These are phyloP conservation scores for Chaetomium globosum DNA, from an alignment of 2,329 filamentous ascomycete species.

Conservation along the genomic window DNA sequence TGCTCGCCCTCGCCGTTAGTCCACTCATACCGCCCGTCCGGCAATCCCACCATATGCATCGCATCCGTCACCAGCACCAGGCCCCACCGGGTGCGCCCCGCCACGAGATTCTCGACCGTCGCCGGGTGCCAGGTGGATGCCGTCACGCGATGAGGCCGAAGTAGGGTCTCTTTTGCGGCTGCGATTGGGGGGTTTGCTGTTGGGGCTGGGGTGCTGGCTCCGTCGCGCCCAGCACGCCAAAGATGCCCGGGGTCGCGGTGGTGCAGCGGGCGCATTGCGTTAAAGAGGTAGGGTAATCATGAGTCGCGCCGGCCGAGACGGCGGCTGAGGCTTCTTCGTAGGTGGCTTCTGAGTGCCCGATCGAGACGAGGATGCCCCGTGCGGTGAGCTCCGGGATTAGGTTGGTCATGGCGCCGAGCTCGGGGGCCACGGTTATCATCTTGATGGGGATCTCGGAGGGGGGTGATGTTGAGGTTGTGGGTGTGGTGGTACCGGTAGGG, in stretches of 20 bases:
- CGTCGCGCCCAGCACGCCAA: conserved; percentile 75
- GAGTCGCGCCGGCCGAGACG: conserved; percentile 71
- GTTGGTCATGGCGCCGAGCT: conserved; percentile 69
- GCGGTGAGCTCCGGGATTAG: conserved; percentile 68
- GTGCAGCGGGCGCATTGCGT: conserved; percentile 87
- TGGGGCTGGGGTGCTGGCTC: conserved; percentile 41
- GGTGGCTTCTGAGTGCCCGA: conserved; percentile 84
- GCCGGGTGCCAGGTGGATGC: conserved; percentile 85
- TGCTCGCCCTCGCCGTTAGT: conserved; percentile 68
- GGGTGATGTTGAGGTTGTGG: background rate
- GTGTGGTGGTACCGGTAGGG: background rate
- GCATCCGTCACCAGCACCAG: conserved; percentile 91
- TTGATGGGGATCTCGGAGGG: conserved; percentile 55
- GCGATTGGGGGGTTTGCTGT: background rate
- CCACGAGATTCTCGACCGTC: conserved; percentile 86
- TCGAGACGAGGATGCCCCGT: conserved; percentile 72
- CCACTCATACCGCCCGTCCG: conserved; percentile 84
- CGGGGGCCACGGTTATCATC: conserved; percentile 85
- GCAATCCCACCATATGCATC: conserved; percentile 82
- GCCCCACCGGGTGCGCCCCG: conserved; percentile 80
- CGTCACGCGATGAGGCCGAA: conserved; percentile 91
- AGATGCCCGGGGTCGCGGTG: conserved; percentile 91
- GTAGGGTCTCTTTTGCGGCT: conserved; percentile 60
- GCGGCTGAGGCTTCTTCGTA: conserved; percentile 78
- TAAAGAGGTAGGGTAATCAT: conserved; percentile 96